A percentile compares a stretch with the other conserved stretches of the same genome.
These are phyloP conservation scores for Phytophthora pinifolia DNA, from an alignment of 352 stramenopile genomes.

Conservation along the genomic window DNA sequence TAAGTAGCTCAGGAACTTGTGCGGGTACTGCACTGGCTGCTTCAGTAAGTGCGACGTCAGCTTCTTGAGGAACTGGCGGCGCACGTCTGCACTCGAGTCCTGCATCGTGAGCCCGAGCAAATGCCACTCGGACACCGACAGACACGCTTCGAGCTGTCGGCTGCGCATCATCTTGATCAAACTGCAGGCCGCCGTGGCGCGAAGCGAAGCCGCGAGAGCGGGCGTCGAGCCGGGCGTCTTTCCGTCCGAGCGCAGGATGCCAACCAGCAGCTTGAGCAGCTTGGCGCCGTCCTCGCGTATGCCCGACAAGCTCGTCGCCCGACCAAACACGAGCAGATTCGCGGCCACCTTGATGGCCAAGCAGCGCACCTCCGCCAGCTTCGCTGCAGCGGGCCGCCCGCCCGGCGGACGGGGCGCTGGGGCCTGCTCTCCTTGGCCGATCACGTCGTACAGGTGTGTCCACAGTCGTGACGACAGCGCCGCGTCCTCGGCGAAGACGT, in stretches of 20 bases:
- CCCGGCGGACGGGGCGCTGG: constrained; percentile 2
- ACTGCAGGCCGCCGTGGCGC: constrained; percentile 45
- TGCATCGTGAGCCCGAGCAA: constrained; percentile 74
- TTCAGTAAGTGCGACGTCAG: constrained; percentile 75
- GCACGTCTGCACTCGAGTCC: constrained; percentile 75
- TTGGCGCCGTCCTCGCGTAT: constrained; percentile 28
- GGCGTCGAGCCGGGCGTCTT: constrained; percentile 43
- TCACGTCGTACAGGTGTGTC: constrained; percentile 47
- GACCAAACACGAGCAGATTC: constrained; percentile 59
- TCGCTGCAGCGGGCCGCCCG: constrained; percentile 9
- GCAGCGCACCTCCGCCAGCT: constrained; percentile 52
- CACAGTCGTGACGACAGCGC: constrained; percentile 41
- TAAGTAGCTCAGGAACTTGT: constrained; percentile 85
- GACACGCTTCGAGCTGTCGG: constrained; percentile 46
- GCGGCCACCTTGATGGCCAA: constrained; percentile 59
- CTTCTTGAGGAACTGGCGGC: constrained; percentile 70
- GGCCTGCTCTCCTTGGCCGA: constrained; percentile 12
- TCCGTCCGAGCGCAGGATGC: constrained; percentile 60
- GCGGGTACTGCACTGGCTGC: constrained; percentile 49
- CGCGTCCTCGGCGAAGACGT: constrained; percentile 25
- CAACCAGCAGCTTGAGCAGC: constrained; percentile 58
- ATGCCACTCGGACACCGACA: constrained; percentile 73
- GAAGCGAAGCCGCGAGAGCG: constrained; percentile 45
- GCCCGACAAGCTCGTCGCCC: constrained; percentile 13
- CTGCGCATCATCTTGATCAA: constrained; percentile 71